Evolutionary conservation across 345 rosid species (phyloP), one percentile per base, ranked within the genome.

Genomic region (Acer campestre): DNA sequence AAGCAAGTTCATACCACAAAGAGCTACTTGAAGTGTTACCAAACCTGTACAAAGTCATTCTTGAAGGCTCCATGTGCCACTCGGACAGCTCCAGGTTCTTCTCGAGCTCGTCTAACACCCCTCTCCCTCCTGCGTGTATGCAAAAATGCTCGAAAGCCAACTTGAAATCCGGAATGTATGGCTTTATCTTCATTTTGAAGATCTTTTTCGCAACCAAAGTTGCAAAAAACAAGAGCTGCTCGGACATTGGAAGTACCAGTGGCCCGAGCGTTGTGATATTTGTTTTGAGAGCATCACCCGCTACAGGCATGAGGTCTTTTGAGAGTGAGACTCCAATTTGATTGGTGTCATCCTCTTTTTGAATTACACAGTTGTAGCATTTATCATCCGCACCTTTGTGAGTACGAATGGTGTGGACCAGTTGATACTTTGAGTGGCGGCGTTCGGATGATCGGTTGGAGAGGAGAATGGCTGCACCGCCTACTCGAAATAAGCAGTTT

Each of bases 71-170:
- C 89, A 87, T 85, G 74, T 88, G 92, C 93, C 92, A 83, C 7
- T 90, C 84, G 0, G 83, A 79, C 0, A 92, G 90, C 20, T 82
- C 78, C 23, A 92, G 78, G 51, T 85, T 91, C 86, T 89, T 90
- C 78, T 92, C 87, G 4, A 92, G 49, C 83, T 92, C 92, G 70
- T 90, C 93, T 7, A 92, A 70, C 79, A 90, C 92, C 0, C 88
- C 91, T 83, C 88, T 82, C 4, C 94, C 94, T 68, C 94, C 91
- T 17, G 91, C 87, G 22, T 92, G 93, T 68, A 92, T 88, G 73
- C 94, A 92, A 53, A 90, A 90, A 29, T 92, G 97, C 80, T 90
- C 91, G 67, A 92, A 89, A 6, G 97, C 97, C 61, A 90, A 75
- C 78, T 88, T 90, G 68, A 92, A 92, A 70, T 90, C 92, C 0